phyloP scores from a whole-genome alignment of 768 basidiomycete species.

The Tricholoma furcatifolium region DNA sequence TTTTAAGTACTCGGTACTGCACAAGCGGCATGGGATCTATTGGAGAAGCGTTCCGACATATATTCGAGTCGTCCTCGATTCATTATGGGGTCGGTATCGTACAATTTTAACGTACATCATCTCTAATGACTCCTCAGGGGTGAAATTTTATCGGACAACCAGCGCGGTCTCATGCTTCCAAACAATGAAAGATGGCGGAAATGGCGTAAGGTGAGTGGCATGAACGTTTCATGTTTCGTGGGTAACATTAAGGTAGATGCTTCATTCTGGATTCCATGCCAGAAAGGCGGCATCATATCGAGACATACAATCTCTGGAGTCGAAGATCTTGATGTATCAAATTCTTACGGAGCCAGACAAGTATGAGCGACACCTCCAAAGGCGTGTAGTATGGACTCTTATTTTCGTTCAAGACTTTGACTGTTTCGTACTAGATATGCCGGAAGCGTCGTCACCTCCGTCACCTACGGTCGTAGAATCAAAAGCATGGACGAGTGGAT shows the following conservation, averaged over 20 bases:
- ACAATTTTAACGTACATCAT: not conserved
- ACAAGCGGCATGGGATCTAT: slow-evolving; percentile 44
- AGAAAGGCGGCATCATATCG: slow-evolving; percentile 41
- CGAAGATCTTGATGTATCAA: slow-evolving; percentile 41
- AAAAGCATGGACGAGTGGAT: slow-evolving; percentile 47
- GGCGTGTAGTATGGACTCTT: slow-evolving; percentile 20
- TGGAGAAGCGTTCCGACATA: slow-evolving; percentile 45
- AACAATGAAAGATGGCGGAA: slow-evolving; percentile 43
- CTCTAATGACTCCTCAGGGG: slow-evolving; percentile 22
- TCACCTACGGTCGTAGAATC: slow-evolving; percentile 41
- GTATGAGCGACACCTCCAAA: slow-evolving; percentile 41
- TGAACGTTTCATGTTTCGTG: not conserved
- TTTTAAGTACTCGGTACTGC: slow-evolving; percentile 41
- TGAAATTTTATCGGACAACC: slow-evolving; percentile 46
- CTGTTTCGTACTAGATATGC: slow-evolving; percentile 31
- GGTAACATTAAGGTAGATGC: slow-evolving; percentile 27
- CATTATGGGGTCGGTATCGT: slow-evolving; percentile 35
- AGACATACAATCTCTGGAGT: slow-evolving; percentile 49
- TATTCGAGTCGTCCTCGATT: slow-evolving; percentile 50
- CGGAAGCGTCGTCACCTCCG: slow-evolving; percentile 43
- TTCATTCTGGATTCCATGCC: slow-evolving; percentile 43
- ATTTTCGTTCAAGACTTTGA: not conserved
- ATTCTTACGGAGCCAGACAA: slow-evolving; percentile 35
- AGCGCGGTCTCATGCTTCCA: slow-evolving; percentile 45
- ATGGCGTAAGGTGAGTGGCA: slow-evolving; percentile 40